These are phyloP conservation scores for Furcasterigmium sp. DNA, from an alignment of 2,329 filamentous ascomycete species.

Conservation along the genomic window DNA sequence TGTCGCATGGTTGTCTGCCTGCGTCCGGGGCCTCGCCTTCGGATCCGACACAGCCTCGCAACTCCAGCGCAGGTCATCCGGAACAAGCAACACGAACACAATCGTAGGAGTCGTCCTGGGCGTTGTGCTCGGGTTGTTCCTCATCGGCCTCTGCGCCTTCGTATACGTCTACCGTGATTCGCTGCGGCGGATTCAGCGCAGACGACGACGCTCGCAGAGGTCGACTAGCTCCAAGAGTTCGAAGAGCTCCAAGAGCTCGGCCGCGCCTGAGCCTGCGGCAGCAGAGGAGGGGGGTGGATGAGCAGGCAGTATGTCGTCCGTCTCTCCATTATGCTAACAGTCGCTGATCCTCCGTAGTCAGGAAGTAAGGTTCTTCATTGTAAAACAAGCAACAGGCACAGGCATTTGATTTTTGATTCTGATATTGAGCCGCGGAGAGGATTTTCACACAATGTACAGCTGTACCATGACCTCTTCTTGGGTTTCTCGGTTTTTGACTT, in stretches of 20 bases:
- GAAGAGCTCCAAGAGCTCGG: conserved; percentile 28
- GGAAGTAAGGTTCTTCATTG: no score
- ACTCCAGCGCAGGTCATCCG: neutral
- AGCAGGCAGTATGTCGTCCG: neutral
- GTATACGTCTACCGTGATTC: conserved; percentile 33
- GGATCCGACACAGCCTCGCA: neutral
- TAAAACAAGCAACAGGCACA: no score
- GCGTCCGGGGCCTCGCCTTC: neutral
- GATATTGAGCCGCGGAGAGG: no score
- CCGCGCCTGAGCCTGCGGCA: conserved; percentile 5
- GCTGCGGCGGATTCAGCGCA: conserved; percentile 20
- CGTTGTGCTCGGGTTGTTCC: conserved; percentile 32
- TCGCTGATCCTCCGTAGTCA: no score
- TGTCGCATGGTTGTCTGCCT: neutral
- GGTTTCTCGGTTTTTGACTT: no score
- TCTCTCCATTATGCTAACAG: no score
- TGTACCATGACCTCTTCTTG: no score
- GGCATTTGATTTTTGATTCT: no score
- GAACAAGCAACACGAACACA: conserved; percentile 25
- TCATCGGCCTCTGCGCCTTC: conserved; percentile 30
- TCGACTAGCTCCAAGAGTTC: conserved; percentile 23
- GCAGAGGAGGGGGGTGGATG: neutral
- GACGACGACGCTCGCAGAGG: conserved; percentile 16
- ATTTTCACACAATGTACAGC: no score
- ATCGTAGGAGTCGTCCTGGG: conserved; percentile 38